A percentile compares a stretch with the other conserved stretches of the same genome.
Evolutionary conservation across 148 eudicot genomes (phyloP).

Genomic region (Chenopodium quinoa): DNA sequence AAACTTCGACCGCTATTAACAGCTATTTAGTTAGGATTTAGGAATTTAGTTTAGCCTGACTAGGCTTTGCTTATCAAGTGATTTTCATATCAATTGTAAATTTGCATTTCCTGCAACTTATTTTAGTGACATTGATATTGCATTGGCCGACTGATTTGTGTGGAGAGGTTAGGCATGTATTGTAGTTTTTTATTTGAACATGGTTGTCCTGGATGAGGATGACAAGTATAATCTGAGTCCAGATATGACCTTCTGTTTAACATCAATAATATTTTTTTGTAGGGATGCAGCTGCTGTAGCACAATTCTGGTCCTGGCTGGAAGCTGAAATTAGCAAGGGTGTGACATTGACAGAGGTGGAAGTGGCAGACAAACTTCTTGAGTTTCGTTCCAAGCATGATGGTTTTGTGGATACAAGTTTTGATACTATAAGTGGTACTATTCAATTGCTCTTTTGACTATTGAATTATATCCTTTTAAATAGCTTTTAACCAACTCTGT

Average conservation of each 20-base stretch:
- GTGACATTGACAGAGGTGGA: conserved; percentile 73
- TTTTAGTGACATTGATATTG: too few relatives aligned
- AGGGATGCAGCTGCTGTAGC: conserved; percentile 97
- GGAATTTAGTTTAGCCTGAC: too few relatives aligned
- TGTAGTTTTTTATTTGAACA: too few relatives aligned
- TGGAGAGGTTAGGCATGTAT: too few relatives aligned
- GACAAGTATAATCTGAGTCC: too few relatives aligned
- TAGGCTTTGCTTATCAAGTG: too few relatives aligned
- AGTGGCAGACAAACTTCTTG: conserved; percentile 81
- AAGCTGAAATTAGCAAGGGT: conserved; percentile 60
- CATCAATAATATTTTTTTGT: conserved; percentile 10
- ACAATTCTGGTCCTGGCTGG: conserved; percentile 95
- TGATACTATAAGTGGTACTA: conserved; percentile 90
- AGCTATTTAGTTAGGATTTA: too few relatives aligned
- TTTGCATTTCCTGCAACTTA: too few relatives aligned
- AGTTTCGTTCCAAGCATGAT: conserved; percentile 78
- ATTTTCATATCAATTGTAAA: too few relatives aligned
- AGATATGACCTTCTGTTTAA: conserved; percentile 4
- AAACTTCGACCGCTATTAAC: too few relatives aligned
- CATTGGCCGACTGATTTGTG: too few relatives aligned
- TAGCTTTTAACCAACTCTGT: background rate
- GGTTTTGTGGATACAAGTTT: conserved; percentile 93
- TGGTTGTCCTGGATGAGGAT: too few relatives aligned
- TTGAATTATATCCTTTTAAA: background rate
- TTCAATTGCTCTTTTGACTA: background rate